Conservation (phyloP, 768 basidiomycete genomes). For the Suillus brevipes region DNA sequence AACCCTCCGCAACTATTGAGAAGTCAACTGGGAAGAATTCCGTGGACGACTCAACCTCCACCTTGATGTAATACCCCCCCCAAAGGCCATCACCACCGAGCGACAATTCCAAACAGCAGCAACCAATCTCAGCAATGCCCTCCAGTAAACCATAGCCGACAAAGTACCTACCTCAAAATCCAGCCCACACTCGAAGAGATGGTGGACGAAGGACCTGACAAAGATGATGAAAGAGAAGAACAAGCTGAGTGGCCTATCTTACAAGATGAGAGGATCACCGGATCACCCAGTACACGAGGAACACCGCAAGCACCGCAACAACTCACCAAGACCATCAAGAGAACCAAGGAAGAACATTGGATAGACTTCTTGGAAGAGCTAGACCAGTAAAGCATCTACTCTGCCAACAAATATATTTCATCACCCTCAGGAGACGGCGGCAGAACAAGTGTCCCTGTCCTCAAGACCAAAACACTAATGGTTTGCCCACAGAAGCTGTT, state of each 20-base stretch:
- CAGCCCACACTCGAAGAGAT: slow-evolving; percentile 16
- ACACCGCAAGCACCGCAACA: no score
- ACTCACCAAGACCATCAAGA: no score
- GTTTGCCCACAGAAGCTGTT: background rate
- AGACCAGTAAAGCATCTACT: no score
- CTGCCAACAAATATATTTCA: no score
- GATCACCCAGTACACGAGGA: no score
- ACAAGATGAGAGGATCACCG: no score
- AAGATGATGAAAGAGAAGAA: no score
- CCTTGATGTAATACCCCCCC: background rate
- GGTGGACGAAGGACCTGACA: slow-evolving; percentile 17
- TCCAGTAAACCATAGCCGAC: background rate
- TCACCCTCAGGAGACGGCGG: background rate
- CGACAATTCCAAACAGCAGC: background rate
- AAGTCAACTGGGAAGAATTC: slow-evolving; percentile 7
- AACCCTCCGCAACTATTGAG: background rate
- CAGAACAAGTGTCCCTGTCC: background rate
- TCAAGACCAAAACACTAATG: background rate
- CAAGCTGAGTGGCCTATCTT: no score
- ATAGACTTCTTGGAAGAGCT: no score
- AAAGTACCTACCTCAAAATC: slow-evolving; percentile 6
- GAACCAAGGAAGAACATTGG: no score
- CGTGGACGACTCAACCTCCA: background rate
- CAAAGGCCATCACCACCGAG: background rate
- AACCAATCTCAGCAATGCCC: background rate